phyloP scores from a whole-genome alignment of 768 basidiomycete genomes.

The Tulasnella sp. region DNA sequence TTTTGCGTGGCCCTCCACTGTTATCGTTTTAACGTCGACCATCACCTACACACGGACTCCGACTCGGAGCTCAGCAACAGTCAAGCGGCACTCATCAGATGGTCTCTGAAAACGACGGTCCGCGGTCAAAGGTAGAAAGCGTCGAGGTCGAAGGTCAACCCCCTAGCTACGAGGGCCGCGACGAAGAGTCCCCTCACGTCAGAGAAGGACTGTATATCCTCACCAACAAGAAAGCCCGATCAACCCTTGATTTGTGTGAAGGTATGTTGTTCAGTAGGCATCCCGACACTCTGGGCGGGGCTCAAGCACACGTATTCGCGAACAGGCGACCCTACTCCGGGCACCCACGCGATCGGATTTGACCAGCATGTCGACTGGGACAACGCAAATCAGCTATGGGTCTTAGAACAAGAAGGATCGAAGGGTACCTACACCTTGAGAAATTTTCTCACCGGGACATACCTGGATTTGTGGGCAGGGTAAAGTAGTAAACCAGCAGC shows the following conservation, averaged over 20 bases:
- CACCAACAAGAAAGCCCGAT: not conserved
- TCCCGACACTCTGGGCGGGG: not conserved
- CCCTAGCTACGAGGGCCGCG: not conserved
- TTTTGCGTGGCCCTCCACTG: not conserved
- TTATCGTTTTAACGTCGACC: not conserved
- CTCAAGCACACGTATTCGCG: not conserved
- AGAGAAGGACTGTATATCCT: conserved; percentile 11
- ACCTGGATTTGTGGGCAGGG: not conserved
- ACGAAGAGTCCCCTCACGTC: not conserved
- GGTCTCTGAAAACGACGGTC: not conserved
- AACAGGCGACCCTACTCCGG: not conserved
- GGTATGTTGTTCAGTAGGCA: not conserved
- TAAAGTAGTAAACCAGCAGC: not conserved
- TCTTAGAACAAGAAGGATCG: not conserved
- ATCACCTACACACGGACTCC: not conserved
- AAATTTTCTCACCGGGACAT: not conserved
- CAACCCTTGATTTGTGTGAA: not conserved
- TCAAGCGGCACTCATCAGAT: not conserved
- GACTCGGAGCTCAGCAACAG: not conserved
- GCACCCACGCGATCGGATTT: not conserved
- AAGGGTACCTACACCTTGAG: not conserved
- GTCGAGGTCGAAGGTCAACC: not conserved
- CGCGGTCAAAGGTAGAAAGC: not conserved
- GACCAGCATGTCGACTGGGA: not conserved
- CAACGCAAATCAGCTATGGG: not conserved